phyloP scores from a whole-genome alignment of 495 filamentous ascomycete species.

The Tricharina praecox region DNA sequence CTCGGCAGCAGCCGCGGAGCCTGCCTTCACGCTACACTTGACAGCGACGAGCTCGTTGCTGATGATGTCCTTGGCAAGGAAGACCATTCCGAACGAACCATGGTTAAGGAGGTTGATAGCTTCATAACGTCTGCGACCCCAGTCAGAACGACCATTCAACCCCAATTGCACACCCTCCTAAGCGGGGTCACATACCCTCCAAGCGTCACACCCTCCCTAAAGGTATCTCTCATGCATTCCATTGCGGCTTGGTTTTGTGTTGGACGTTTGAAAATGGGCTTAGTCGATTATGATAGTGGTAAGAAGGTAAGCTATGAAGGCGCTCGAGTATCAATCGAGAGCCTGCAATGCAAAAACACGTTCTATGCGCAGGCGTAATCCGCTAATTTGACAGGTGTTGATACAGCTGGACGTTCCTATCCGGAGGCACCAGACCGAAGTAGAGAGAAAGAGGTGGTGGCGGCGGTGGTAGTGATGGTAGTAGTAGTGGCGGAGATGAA shows the following conservation, averaged over 20 bases:
- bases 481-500: too few species aligned
- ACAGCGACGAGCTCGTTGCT: slow-evolving; percentile 72
- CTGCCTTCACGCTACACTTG: slow-evolving; percentile 75
- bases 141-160: slow-evolving; percentile 9
- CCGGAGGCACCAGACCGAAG: slow-evolving; percentile 27
- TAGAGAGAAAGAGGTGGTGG: background rate
- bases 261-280: slow-evolving; percentile 7
- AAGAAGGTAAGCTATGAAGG: slow-evolving; percentile 9
- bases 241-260: slow-evolving; percentile 34
- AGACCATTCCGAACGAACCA: slow-evolving; percentile 97
- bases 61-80: slow-evolving; percentile 62
- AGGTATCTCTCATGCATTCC: slow-evolving; percentile 64
- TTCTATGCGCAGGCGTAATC: slow-evolving; percentile 14
- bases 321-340: slow-evolving; percentile 24
- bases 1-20: slow-evolving; percentile 36
- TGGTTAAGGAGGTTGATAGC: slow-evolving; percentile 90
- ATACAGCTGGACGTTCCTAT: slow-evolving; percentile 25
- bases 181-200: slow-evolving; percentile 34
- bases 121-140: slow-evolving; percentile 47
- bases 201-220: slow-evolving; percentile 54
- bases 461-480: too few species aligned
- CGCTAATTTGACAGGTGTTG: slow-evolving; percentile 12
- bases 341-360: slow-evolving; percentile 23
- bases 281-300: slow-evolving; percentile 24
- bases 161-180: too few species aligned